These are phyloP conservation scores for Phaffia rhodozyma DNA, from an alignment of 1,284 basidiomycete genomes.

Conservation along the genomic window DNA sequence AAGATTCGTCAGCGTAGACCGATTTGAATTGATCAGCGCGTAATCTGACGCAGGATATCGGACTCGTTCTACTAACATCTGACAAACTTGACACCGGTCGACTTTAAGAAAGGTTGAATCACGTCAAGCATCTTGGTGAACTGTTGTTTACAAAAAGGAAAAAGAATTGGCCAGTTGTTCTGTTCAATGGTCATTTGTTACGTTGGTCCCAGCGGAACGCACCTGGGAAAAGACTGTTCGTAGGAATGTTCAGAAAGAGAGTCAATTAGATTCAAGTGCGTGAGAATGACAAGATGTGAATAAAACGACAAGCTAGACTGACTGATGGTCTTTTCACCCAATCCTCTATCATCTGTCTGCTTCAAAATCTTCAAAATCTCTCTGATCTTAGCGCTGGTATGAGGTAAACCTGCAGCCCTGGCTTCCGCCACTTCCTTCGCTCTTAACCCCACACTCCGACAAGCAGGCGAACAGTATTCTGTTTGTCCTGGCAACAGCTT, in stretches of 20 bases:
- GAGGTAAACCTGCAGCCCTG: slow-evolving; percentile 37
- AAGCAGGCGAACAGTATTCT: not conserved
- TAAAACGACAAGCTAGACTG: not conserved
- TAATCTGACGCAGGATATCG: not conserved
- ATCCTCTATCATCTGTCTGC: slow-evolving; percentile 48
- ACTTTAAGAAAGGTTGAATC: slow-evolving; percentile 65
- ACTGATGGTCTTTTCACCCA: slow-evolving; percentile 72
- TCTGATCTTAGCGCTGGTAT: slow-evolving; percentile 74
- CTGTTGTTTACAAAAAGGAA: slow-evolving; percentile 35
- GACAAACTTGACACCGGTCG: slow-evolving; percentile 55
- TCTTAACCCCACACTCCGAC: slow-evolving; percentile 12
- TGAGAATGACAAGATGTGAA: not conserved
- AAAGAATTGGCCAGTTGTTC: no score
- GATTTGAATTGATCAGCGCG: not conserved
- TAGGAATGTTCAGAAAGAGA: not conserved
- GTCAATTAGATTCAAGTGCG: not conserved
- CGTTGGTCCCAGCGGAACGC: not conserved
- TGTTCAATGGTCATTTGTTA: no score
- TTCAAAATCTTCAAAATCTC: slow-evolving; percentile 63
- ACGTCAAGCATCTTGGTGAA: slow-evolving; percentile 86
- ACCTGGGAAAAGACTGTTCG: slow-evolving; percentile 39
- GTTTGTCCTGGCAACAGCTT: not conserved
- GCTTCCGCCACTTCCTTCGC: slow-evolving; percentile 18
- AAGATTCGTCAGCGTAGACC: not conserved
- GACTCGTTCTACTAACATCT: slow-evolving; percentile 53